Base-by-base conservation (phyloP, 192 early-diverging fungal genomes). In the Coemansia sp. region DNA sequence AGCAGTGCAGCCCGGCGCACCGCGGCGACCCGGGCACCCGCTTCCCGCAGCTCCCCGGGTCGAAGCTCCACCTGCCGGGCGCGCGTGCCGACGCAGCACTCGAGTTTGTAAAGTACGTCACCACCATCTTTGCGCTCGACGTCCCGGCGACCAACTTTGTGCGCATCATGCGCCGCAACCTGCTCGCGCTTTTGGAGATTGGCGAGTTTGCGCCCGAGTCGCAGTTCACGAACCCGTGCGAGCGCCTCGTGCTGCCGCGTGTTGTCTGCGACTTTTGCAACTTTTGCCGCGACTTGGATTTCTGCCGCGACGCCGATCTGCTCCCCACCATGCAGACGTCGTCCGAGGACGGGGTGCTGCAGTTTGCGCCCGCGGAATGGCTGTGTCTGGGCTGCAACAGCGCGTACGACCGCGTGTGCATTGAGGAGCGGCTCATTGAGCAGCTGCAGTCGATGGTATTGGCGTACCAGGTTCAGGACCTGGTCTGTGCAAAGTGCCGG, bases 191-290 rank as follows among this genome's bases (percentile, higher is more conserved):
- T 52, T 83, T 95, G 9, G 85, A 84, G 7, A 59, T 87, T 30
- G 85, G 91, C 54, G 96, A 98, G 66, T 98, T 98, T 69, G 83
- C 83, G 6, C 58, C 79, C 3, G 84, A 89, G 38, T 85, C 97
- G 0, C 67, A 84, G 53, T 96, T 95, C 71, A 63, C 75, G 46
- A 92, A 93, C 56, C 93, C 95, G 0, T 95, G 92, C 67, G 86
- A 90, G 56, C 84, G 84, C 14, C 82, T 94, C 65, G 77, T 87
- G 14, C 60, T 98, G 12, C 71, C 84, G 5, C 90, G 89, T 16
- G 87, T 96, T 12, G 88, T 94, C 43, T 98, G 97, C 71, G 84
- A 86, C 53, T 90, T 86, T 56, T 98, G 97, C 69, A 89, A 89
- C 62, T 86, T 86, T 58, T 85, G 84, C 53, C 78, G 87, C 9